A percentile compares a stretch with the other conserved stretches of the same genome.
Conservation (phyloP, 208 protist species). For the Trypanosoma vivax region DNA sequence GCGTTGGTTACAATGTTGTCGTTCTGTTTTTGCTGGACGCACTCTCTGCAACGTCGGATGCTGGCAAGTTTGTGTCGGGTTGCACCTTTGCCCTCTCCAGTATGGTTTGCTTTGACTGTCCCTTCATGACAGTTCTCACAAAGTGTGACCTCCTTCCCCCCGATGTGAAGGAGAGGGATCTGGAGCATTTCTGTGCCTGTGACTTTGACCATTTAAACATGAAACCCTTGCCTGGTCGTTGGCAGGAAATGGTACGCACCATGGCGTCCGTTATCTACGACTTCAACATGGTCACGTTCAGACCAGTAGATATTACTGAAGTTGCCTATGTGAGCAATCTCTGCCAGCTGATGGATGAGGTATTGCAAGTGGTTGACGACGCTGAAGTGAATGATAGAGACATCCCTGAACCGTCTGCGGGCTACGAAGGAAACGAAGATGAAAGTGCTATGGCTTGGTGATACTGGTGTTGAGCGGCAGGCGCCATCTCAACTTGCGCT, state of each 20-base stretch:
- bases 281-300: constrained; percentile 80
- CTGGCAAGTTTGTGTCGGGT: constrained; percentile 86
- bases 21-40: constrained; percentile 87
- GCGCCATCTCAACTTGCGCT: too few relatives aligned
- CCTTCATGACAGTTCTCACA: constrained; percentile 87
- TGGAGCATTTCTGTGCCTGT: constrained; percentile 85
- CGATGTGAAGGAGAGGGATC: constrained; percentile 53
- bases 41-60: constrained; percentile 72
- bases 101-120: constrained; percentile 90
- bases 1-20: constrained; percentile 71
- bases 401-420: constrained; percentile 8
- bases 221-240: constrained; percentile 47
- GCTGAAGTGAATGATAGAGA: constrained; percentile 80
- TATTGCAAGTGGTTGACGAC: constrained; percentile 82
- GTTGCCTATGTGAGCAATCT: constrained; percentile 62
- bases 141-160: constrained; percentile 84
- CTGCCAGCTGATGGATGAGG: constrained; percentile 69
- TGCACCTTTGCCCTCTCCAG: constrained; percentile 86
- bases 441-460: constrained; percentile 17
- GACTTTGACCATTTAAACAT: constrained; percentile 85
- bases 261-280: constrained; percentile 63
- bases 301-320: constrained; percentile 74
- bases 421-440: not conserved
- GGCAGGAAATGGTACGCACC: constrained; percentile 61
- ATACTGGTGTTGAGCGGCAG: constrained; percentile 5